These are phyloP conservation scores for Exophiala bonariae DNA, from an alignment of 2,329 filamentous ascomycete genomes.

Conservation along the genomic window DNA sequence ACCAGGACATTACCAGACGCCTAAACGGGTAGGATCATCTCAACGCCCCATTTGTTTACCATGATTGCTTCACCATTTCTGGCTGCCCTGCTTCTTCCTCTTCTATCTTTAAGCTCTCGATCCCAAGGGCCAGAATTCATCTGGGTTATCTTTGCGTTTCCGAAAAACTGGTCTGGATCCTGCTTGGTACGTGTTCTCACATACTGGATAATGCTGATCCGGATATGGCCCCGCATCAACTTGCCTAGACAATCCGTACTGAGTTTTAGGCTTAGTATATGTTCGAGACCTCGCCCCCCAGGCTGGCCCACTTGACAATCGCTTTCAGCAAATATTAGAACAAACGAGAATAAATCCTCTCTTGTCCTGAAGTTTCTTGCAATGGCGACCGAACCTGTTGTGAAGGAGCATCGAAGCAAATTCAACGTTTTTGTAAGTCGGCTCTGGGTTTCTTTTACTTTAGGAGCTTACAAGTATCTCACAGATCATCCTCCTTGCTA, in stretches of 20 bases:
- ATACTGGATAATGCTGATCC: not conserved
- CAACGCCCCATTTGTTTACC: not conserved
- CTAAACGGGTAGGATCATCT: not conserved
- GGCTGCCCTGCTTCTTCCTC: not conserved
- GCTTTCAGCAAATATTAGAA: not conserved
- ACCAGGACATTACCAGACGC: not conserved
- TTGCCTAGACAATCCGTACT: not conserved
- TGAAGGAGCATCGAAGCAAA: slow-evolving; percentile 3
- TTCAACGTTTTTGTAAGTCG: slow-evolving; percentile 2
- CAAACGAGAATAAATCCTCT: not conserved
- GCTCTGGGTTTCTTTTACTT: too few species aligned
- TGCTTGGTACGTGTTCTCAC: not conserved
- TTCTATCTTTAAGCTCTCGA: not conserved
- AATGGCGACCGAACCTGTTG: not conserved
- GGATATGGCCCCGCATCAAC: not conserved
- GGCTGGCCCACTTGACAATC: not conserved
- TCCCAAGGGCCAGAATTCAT: not conserved
- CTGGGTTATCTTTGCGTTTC: too few species aligned
- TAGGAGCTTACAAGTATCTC: not conserved
- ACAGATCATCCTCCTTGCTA: slow-evolving; percentile 25
- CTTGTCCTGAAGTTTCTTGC: not conserved
- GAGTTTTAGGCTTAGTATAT: not conserved
- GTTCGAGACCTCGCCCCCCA: not conserved
- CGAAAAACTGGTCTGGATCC: too few species aligned
- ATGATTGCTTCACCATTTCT: not conserved